Percentiles rank a stretch among this genome's conserved stretches.
These are phyloP conservation scores for Ascochyta pisi DNA, from an alignment of 2,329 filamentous ascomycete genomes.

Conservation along the genomic window DNA sequence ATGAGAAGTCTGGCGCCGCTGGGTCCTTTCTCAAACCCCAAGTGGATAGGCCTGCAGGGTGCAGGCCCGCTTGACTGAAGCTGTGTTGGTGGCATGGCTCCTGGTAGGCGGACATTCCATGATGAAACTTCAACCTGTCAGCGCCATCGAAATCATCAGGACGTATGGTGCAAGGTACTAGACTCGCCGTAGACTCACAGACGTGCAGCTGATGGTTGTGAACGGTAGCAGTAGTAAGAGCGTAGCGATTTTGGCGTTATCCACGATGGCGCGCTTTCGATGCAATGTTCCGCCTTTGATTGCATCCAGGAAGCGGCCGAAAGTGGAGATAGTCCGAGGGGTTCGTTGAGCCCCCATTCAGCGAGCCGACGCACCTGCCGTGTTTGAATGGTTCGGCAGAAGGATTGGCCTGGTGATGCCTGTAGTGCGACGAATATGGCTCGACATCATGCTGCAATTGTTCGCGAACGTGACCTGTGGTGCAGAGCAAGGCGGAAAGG, in stretches of 20 bases:
- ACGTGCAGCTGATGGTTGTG: slow-evolving; percentile 1
- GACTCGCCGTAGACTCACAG: neutral
- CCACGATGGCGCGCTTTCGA: slow-evolving; percentile 10
- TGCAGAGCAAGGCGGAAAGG: slow-evolving; percentile 23
- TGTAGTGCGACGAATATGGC: slow-evolving; percentile 22
- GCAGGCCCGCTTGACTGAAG: slow-evolving; percentile 38
- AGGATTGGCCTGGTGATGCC: slow-evolving; percentile 21
- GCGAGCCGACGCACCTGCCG: slow-evolving; percentile 39
- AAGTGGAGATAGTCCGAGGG: slow-evolving; percentile 33
- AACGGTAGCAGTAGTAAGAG: slow-evolving; percentile 21
- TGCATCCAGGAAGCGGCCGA: slow-evolving; percentile 25
- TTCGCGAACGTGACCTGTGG: slow-evolving; percentile 14
- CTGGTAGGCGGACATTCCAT: slow-evolving; percentile 8
- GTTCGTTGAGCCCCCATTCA: slow-evolving; percentile 22
- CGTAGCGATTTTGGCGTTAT: slow-evolving; percentile 18
- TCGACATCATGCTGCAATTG: slow-evolving; percentile 29
- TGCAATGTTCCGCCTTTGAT: slow-evolving; percentile 27
- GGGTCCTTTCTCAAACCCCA: slow-evolving; percentile 28
- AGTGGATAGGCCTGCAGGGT: slow-evolving; percentile 33
- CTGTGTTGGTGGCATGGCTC: slow-evolving; percentile 18
- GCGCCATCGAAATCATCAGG: slow-evolving; percentile 28
- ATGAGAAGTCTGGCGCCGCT: slow-evolving; percentile 34
- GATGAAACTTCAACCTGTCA: slow-evolving; percentile 27
- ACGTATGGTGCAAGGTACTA: slow-evolving; percentile 11
- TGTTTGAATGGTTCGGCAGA: slow-evolving; percentile 24